These are phyloP conservation scores for Plasmodium berghei DNA, from an alignment of 169 alveolate species.

Conservation along the genomic window DNA sequence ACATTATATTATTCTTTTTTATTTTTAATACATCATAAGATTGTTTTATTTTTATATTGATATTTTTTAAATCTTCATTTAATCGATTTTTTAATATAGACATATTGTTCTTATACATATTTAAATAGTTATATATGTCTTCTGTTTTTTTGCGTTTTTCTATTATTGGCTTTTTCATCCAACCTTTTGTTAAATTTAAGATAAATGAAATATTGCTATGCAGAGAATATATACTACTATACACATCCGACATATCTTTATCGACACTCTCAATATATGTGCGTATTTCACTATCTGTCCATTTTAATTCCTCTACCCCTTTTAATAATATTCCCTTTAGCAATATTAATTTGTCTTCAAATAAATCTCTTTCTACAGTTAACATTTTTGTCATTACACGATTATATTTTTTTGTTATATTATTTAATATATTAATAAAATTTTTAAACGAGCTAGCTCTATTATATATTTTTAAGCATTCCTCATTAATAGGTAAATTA, in stretches of 20 bases:
- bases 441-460: conserved; percentile 54
- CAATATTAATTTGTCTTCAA: conserved; percentile 20
- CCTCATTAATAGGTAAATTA: conserved; percentile 51
- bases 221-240: conserved; percentile 29
- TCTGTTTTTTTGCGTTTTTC: conserved; percentile 87
- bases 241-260: conserved; percentile 67
- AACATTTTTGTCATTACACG: conserved; percentile 30
- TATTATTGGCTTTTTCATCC: conserved; percentile 79
- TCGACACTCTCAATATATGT: conserved; percentile 49
- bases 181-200: conserved; percentile 28
- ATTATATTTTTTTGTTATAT: conserved; percentile 47
- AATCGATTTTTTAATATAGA: conserved; percentile 77
- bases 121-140: conserved; percentile 79
- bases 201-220: conserved; percentile 46
- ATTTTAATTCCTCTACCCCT: conserved; percentile 50
- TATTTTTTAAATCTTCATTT: conserved; percentile 86
- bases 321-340: conserved; percentile 25
- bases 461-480: conserved; percentile 53
- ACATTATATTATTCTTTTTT: conserved; percentile 88
- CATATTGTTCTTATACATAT: conserved; percentile 80
- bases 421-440: conserved; percentile 38
- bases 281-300: conserved; percentile 52
- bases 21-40: conserved; percentile 89
- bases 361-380: conserved; percentile 54
- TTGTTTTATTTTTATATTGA: conserved; percentile 88